Base-by-base conservation (phyloP, 2,329 filamentous ascomycete genomes). In the Rhinocladiella mackenziei region DNA sequence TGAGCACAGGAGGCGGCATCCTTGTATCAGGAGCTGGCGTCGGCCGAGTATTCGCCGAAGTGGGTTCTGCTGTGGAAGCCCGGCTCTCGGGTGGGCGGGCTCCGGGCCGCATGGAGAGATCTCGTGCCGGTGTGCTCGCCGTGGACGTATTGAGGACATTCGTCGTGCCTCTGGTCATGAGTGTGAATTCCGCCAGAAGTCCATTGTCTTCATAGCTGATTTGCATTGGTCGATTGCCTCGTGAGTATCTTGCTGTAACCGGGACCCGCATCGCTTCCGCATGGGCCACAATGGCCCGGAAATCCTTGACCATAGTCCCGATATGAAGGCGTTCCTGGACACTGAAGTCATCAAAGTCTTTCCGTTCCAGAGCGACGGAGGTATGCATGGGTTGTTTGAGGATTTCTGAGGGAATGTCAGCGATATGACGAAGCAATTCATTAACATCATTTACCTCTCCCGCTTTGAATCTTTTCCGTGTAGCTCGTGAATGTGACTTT, bases 351-450 rank as follows among this genome's bases (percentile, higher is more conserved):
- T 80, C 75, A 51, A 83, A 83, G 49, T 83, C 79, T 46, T 72
- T 70, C 15, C 70, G 77, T 54, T 80, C 77, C 28, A 81, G 72
- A 2, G 78, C 72, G 7, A 83, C 77, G 5, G 78, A 78, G 4
- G 80, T 83, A 48, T 81, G 78, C 4, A 83, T 72, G 3, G 79
- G 80, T 48, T 81, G 75, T 60, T 80, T 82, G 20, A 83, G 64
- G 5, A 81, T 73, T 54, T 82, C 79, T 78, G 43, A 37, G 17
- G 8, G 5, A 23, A 13, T 6, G 31, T 35, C 14, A 48, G n/a
- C 34, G 26, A 22, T 49, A 56, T 43, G 55, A 43, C 40, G 19
- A 39, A 34, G 14, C 28, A 19, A 38, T 26, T 26, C 23, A 26
- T 26, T 23, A 8, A 30, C 14, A 13, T 5, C 8, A 37, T 55